These are phyloP conservation scores for Trypanosomatidae sp. DNA, from an alignment of 208 protist genomes.

Conservation along the genomic window DNA sequence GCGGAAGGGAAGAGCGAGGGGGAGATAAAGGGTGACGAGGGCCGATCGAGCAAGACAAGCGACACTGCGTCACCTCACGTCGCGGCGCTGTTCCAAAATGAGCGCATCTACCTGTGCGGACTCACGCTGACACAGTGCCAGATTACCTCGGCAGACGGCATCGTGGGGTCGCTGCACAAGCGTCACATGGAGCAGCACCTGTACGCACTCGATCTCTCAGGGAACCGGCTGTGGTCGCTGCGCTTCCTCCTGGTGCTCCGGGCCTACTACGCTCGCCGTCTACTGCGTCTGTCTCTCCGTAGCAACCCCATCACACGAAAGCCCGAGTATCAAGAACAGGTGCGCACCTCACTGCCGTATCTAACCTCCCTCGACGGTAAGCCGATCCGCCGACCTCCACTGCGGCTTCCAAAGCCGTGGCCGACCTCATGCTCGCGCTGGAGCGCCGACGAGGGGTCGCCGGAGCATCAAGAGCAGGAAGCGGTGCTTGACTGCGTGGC, in stretches of 20 bases:
- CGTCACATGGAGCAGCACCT: slow-evolving; percentile 42
- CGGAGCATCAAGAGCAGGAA: slow-evolving; percentile 18
- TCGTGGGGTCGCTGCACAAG: slow-evolving; percentile 70
- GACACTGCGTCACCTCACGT: neutral
- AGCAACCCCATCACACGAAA: slow-evolving; percentile 86
- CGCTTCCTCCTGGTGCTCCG: slow-evolving; percentile 79
- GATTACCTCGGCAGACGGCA: slow-evolving; percentile 56
- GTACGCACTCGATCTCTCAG: slow-evolving; percentile 74
- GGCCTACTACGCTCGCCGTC: slow-evolving; percentile 58
- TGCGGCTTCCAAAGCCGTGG: slow-evolving; percentile 56
- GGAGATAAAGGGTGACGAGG: neutral
- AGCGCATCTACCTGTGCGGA: slow-evolving; percentile 45
- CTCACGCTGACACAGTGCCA: slow-evolving; percentile 49
- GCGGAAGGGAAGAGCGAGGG: neutral
- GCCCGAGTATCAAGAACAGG: slow-evolving; percentile 87
- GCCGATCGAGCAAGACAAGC: neutral
- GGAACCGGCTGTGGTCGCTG: slow-evolving; percentile 77
- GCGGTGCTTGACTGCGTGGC: slow-evolving; percentile 56
- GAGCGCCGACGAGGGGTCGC: neutral
- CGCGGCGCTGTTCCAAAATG: slow-evolving; percentile 19
- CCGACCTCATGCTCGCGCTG: slow-evolving; percentile 39
- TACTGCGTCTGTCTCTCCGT: slow-evolving; percentile 72
- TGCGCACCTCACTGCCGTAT: slow-evolving; percentile 68
- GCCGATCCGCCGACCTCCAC: slow-evolving; percentile 73
- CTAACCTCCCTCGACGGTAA: slow-evolving; percentile 78